A percentile compares a stretch with the other conserved stretches of the same genome.
Evolutionary conservation across 2,329 filamentous ascomycete species (phyloP).

Genomic region (Aphanocladium album): DNA sequence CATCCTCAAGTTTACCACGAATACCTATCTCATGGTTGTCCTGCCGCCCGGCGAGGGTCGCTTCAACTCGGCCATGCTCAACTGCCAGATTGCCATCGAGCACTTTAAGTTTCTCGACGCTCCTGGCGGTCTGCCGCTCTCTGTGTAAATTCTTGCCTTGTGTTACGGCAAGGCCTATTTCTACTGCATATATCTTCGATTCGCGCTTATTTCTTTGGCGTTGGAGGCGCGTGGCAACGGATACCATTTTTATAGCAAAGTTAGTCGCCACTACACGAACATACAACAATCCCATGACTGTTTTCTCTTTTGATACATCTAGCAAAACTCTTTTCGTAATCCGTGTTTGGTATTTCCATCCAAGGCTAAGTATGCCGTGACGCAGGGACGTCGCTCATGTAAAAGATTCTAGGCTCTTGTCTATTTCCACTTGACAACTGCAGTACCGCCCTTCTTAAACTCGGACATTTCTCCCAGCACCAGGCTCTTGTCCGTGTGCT

Average conservation of each 20-base stretch:
- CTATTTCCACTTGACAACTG: slow-evolving; percentile 56
- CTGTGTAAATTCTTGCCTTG: not conserved
- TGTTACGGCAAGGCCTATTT: not conserved
- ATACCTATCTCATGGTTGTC: slow-evolving; percentile 92
- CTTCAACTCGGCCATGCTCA: slow-evolving; percentile 86
- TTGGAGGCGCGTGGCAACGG: not conserved
- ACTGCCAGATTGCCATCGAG: slow-evolving; percentile 79
- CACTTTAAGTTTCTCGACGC: slow-evolving; percentile 69
- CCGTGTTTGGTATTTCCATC: not conserved
- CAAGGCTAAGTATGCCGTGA: not conserved
- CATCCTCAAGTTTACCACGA: slow-evolving; percentile 91
- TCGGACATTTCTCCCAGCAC: slow-evolving; percentile 57
- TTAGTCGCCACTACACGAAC: not conserved
- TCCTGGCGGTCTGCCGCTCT: slow-evolving; percentile 22
- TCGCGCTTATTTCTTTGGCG: not conserved
- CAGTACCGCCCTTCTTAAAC: slow-evolving; percentile 62
- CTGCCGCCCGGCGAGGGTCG: slow-evolving; percentile 86
- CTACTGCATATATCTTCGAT: not conserved
- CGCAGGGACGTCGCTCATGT: not conserved
- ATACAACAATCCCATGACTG: not conserved
- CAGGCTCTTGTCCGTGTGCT: slow-evolving; percentile 62
- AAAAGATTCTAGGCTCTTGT: not conserved
- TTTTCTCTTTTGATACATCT: not conserved
- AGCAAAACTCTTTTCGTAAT: not conserved
- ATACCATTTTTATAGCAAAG: slow-evolving; percentile 11